These are phyloP conservation scores for Neurospora sp. DNA, from an alignment of 495 filamentous ascomycete species.

Conservation along the genomic window DNA sequence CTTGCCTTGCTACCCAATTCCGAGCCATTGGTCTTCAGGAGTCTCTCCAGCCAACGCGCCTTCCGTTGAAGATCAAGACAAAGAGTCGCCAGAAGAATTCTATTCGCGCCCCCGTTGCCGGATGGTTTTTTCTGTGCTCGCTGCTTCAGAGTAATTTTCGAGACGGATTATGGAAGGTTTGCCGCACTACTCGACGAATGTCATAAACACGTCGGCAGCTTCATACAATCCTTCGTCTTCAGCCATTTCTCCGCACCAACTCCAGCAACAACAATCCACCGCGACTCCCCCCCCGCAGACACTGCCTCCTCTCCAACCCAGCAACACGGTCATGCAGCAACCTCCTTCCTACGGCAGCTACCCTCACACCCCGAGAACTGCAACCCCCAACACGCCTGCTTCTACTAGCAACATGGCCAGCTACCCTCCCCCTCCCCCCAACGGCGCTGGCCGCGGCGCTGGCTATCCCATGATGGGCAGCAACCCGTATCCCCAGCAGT, in stretches of 20 bases:
- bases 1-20: constrained; percentile 11
- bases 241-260: constrained; percentile 17
- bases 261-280: constrained; percentile 11
- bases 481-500: constrained; percentile 41
- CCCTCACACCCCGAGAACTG: constrained; percentile 52
- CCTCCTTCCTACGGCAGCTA: constrained; percentile 43
- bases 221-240: constrained; percentile 22
- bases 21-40: constrained; percentile 4
- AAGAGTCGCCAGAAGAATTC: constrained; percentile 9
- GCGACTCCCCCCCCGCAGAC: constrained; percentile 49
- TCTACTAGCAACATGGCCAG: constrained; percentile 50
- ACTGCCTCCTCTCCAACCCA: constrained; percentile 60
- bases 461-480: constrained; percentile 36
- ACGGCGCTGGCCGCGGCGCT: constrained; percentile 42
- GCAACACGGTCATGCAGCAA: constrained; percentile 50
- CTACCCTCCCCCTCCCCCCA: constrained; percentile 47
- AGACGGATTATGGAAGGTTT: constrained; percentile 31
- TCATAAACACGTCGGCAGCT: constrained; percentile 27
- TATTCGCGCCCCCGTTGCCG: constrained; percentile 19
- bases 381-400: constrained; percentile 51
- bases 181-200: constrained; percentile 26
- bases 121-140: constrained; percentile 22
- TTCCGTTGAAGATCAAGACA: not conserved
- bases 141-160: constrained; percentile 16
- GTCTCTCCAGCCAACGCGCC: constrained; percentile 3